Base-by-base conservation (phyloP, 371 early-diverging fungal species). In the Mucor velutinosus region DNA sequence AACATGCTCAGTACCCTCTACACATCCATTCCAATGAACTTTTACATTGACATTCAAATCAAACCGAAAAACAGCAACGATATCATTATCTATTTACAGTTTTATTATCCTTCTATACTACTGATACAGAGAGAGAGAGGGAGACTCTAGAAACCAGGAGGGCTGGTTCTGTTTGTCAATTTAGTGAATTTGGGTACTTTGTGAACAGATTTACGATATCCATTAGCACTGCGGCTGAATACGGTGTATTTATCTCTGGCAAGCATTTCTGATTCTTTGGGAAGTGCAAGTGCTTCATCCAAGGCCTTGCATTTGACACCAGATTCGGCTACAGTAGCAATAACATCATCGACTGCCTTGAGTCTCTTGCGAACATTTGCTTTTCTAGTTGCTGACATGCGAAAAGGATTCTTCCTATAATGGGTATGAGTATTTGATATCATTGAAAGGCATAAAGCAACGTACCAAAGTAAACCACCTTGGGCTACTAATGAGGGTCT, bases 161-260 rank as follows among this genome's bases (percentile, higher is more conserved):
- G 95, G 60, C 89, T 88, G 6, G 90, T 88, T 62, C 98, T 86
- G 65, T 93, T 88, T 29, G 95, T 89, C 55, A 88, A 89, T 80
- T 94, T 95, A 51, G 97, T 95, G 84, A 95, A 98, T 69, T 97
- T 91, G 53, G 97, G 97, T 8, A 98, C 96, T 87, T 95, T 95
- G 81, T 95, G 95, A 32, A 95, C 81, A n/a, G 94, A 93, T 86
- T 97, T 97, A 82, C 96, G 93, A 67, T 94, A 92, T 60, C 91
- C 89, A 62, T 83, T 83, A 67, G 87, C 90, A 43, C 86, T 86
- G 72, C 94, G 92, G 62, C 93, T 93, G 70, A 93, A 92, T 6
- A 95, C 94, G 58, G 95, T 96, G 85, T 98, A 98, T 80, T 97
- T 98, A 79, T 96, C 93, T 64, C 92, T 81, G 21, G 96, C 80